Evolutionary conservation across 129 eudicot species (phyloP).

Genomic region (Oenanthe sinensis): DNA sequence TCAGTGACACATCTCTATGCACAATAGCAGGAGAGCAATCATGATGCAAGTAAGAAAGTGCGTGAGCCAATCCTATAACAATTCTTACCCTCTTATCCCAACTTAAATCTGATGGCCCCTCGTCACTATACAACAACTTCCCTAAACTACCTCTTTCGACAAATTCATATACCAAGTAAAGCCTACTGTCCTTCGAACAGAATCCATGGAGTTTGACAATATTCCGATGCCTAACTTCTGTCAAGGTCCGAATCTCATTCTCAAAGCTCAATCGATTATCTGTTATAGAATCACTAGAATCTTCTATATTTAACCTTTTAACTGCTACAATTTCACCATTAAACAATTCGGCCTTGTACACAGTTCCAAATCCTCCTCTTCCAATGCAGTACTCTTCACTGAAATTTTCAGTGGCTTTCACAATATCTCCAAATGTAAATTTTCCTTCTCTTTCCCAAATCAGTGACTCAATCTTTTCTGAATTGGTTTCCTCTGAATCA

Average conservation of each 20-base stretch:
- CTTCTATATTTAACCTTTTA: slow-evolving; percentile 40
- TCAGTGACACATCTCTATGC: slow-evolving; percentile 63
- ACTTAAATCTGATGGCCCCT: slow-evolving; percentile 31
- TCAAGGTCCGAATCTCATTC: slow-evolving; percentile 68
- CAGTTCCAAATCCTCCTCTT: slow-evolving; percentile 79
- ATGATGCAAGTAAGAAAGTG: slow-evolving; percentile 88
- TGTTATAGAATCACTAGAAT: slow-evolving; percentile 32
- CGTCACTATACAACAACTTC: slow-evolving; percentile 34
- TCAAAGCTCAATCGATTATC: slow-evolving; percentile 48
- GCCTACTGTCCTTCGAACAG: slow-evolving; percentile 39
- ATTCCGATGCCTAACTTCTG: slow-evolving; percentile 72
- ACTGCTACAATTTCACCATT: slow-evolving; percentile 63
- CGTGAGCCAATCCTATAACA: slow-evolving; percentile 71
- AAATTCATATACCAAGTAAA: slow-evolving; percentile 70
- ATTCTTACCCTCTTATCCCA: slow-evolving; percentile 65
- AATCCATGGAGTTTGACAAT: slow-evolving; percentile 67
- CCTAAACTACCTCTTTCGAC: slow-evolving; percentile 79
- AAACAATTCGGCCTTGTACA: slow-evolving; percentile 57
- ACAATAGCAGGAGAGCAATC: slow-evolving; percentile 80
- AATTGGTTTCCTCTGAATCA: not conserved
- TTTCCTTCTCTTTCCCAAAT: slow-evolving; percentile 56
- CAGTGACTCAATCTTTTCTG: slow-evolving; percentile 14
- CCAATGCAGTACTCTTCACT: slow-evolving; percentile 59
- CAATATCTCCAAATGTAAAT: slow-evolving; percentile 62
- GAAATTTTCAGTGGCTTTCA: slow-evolving; percentile 76